These are phyloP conservation scores for Curvularia hawaiiensis DNA, from an alignment of 2,329 filamentous ascomycete genomes.

Conservation along the genomic window DNA sequence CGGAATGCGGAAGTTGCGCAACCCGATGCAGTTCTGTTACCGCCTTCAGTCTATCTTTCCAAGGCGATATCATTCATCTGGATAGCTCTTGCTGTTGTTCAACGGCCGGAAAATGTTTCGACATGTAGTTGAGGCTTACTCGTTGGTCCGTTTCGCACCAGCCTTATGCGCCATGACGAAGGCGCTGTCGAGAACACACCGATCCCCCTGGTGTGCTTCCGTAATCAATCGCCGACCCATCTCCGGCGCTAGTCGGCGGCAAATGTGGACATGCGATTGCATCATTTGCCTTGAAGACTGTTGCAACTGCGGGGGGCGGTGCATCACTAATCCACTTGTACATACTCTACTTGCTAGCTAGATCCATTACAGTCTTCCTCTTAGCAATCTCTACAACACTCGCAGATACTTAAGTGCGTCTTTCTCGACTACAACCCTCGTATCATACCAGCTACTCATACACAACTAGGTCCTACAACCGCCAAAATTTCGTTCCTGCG, in stretches of 20 bases:
- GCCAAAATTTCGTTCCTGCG: slow-evolving; percentile 70
- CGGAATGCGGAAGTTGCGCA: slow-evolving; percentile 27
- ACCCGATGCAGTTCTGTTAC: slow-evolving; percentile 9
- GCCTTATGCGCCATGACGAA: slow-evolving; percentile 12
- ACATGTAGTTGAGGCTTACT: background rate
- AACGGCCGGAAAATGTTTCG: background rate
- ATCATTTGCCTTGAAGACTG: slow-evolving; percentile 33
- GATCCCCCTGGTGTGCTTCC: slow-evolving; percentile 10
- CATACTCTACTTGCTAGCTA: slow-evolving; percentile 14
- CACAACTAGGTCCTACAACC: slow-evolving; percentile 20
- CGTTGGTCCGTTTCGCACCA: slow-evolving; percentile 11
- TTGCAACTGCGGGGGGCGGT: slow-evolving; percentile 34
- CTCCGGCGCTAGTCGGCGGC: slow-evolving; percentile 14
- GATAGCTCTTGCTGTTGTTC: background rate
- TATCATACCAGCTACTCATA: slow-evolving; percentile 2
- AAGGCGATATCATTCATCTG: background rate
- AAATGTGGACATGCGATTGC: slow-evolving; percentile 28
- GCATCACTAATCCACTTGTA: slow-evolving; percentile 31
- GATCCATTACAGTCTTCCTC: slow-evolving; percentile 2
- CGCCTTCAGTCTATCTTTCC: background rate
- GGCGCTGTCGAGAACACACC: background rate
- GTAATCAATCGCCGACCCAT: slow-evolving; percentile 20
- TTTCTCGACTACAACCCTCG: background rate
- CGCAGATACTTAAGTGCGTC: background rate
- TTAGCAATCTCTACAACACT: background rate